phyloP scores from a whole-genome alignment of 768 basidiomycete genomes.

The Agrocybe chaxingu region DNA sequence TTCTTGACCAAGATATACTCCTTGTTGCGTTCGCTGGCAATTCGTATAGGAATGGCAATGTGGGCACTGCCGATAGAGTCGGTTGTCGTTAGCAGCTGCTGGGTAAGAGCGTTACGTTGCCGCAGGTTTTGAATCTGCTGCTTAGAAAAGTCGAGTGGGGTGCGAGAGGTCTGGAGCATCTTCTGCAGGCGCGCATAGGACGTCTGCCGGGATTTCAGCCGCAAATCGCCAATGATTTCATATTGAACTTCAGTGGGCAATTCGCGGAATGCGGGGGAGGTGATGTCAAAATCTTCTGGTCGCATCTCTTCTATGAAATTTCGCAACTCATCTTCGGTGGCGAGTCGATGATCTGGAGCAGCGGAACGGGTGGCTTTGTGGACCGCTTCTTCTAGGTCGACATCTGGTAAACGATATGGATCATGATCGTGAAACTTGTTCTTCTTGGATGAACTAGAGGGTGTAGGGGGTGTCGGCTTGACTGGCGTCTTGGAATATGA shows the following conservation, averaged over 20 bases:
- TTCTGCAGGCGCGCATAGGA: slow-evolving; percentile 88
- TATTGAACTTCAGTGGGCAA: slow-evolving; percentile 97
- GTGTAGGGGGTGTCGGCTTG: slow-evolving; percentile 29
- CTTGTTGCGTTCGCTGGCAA: slow-evolving; percentile 92
- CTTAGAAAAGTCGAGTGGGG: slow-evolving; percentile 93
- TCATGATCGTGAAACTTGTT: slow-evolving; percentile 75
- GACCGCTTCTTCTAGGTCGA: slow-evolving; percentile 64
- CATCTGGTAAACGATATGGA: slow-evolving; percentile 88
- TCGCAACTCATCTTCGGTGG: slow-evolving; percentile 93
- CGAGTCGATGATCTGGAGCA: slow-evolving; percentile 85
- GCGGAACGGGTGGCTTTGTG: slow-evolving; percentile 56
- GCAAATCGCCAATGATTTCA: slow-evolving; percentile 95
- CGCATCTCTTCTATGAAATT: slow-evolving; percentile 95
- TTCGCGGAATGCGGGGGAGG: slow-evolving; percentile 85
- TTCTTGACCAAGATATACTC: slow-evolving; percentile 96
- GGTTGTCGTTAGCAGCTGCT: slow-evolving; percentile 88
- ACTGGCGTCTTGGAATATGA: slow-evolving; percentile 52
- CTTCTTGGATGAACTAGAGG: slow-evolving; percentile 56
- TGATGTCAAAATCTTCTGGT: slow-evolving; percentile 92
- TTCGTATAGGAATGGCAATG: slow-evolving; percentile 86
- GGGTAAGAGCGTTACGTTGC: slow-evolving; percentile 88
- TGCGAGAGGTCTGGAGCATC: slow-evolving; percentile 77
- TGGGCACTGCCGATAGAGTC: slow-evolving; percentile 90
- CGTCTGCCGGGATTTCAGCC: slow-evolving; percentile 91
- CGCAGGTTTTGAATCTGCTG: slow-evolving; percentile 91